Evolutionary conservation across 2,329 filamentous ascomycete genomes (phyloP), one percentile per base, ranked within the genome.

Genomic region (Neopestalotiopsis sp.): DNA sequence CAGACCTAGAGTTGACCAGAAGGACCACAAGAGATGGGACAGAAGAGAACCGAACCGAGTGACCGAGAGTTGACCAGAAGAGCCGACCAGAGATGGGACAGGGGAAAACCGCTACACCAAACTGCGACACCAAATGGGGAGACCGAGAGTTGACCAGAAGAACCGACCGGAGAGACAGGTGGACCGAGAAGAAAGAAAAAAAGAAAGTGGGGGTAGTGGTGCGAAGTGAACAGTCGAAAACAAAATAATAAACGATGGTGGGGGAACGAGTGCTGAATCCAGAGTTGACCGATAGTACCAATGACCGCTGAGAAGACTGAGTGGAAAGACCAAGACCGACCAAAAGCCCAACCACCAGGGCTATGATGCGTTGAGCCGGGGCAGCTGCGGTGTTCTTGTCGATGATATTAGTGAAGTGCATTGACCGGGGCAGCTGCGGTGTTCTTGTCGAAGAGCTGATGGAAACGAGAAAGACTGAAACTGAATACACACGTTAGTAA

Each of bases 311-410:
- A 56, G 17, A 24, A 58, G 56, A 58, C 20, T 28, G 56, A 58
- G 56, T 58, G 56, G 13, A 32, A 58, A 58, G 56, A 58, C 56
- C 56, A 58, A 58, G n/a, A 58, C 56, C 56, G 28, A 58, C 20
- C 28, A 49, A 14, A 13, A 13, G 56, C 56, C 56, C 56, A 28
- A 24, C 56, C 34, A 56, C 49, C 49, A n/a, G 14, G 17, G 49
- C 49, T 24, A 5, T 42, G 61, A 20, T 42, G 61, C 61, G 10
- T 45, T 63, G 14, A 63, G 24, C 61, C 61, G 61, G 61, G n/a
- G 61, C 61, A 63, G 61, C 61, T 63, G 61, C 61, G 61, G 61
- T 64, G 38, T 64, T 64, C 38, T 42, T 64, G 40, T 64, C 61
- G 28, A 40, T 38, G 14, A 24, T 42, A n/a, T n/a, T n/a, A n/a